Evolutionary conservation across 176 grass and related monocot species (phyloP).

Genomic region (Bolboschoenus planiculmis): DNA sequence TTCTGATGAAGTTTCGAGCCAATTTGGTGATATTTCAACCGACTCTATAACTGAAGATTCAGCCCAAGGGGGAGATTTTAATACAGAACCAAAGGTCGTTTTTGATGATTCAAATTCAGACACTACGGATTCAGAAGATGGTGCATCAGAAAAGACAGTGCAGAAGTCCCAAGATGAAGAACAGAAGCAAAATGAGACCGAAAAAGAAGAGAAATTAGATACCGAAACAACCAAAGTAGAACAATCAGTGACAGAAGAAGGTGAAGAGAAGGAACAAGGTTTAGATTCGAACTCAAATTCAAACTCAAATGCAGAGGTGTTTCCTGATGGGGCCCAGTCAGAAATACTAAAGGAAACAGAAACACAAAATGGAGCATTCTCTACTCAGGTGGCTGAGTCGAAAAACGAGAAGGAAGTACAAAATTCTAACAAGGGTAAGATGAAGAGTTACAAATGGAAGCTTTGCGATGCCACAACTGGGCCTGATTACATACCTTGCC

Average conservation of each 20-base stretch:
- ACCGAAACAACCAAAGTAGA: constrained; percentile 27
- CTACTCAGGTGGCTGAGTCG: constrained; percentile 74
- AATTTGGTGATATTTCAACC: constrained; percentile 37
- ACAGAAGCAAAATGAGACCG: background rate
- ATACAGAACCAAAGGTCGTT: constrained; percentile 28
- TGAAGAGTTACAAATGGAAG: constrained; percentile 62
- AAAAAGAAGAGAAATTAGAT: constrained; percentile 33
- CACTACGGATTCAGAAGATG: constrained; percentile 28
- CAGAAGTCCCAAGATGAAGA: constrained; percentile 39
- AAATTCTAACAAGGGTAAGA: constrained; percentile 31
- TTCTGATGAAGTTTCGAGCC: constrained; percentile 28
- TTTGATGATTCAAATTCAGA: constrained; percentile 38
- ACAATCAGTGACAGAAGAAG: constrained; percentile 48
- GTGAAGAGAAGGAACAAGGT: constrained; percentile 38
- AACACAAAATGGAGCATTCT: constrained; percentile 64
- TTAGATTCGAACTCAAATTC: constrained; percentile 28
- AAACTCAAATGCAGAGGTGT: constrained; percentile 34
- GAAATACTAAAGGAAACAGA: constrained; percentile 82
- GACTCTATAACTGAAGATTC: constrained; percentile 25
- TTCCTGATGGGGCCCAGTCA: constrained; percentile 64
- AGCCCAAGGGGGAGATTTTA: constrained; percentile 33
- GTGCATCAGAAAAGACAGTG: constrained; percentile 27
- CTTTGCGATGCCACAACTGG: constrained; percentile 53
- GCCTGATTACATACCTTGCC: constrained; percentile 93
- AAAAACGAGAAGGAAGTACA: constrained; percentile 73